A percentile compares a stretch with the other conserved stretches of the same genome.
Evolutionary conservation across 306 rosid species (phyloP).

Genomic region (Sicyos edulis): DNA sequence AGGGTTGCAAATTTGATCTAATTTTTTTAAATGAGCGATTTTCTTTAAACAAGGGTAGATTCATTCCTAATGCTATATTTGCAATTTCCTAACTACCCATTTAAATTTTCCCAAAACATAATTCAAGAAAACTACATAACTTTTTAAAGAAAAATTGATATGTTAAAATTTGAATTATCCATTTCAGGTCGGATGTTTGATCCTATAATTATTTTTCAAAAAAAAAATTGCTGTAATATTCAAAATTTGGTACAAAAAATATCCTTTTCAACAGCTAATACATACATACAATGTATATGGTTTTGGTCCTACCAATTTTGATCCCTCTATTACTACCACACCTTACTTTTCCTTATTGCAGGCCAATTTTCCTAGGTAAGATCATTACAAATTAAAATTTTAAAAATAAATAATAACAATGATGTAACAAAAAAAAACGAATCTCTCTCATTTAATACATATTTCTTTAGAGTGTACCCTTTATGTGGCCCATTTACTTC

Average conservation of each 20-base stretch:
- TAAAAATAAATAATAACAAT: too few species aligned
- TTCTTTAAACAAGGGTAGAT: neutral
- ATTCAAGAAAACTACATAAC: neutral
- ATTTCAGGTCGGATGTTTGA: too few species aligned
- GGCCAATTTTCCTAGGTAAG: neutral
- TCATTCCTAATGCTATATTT: neutral
- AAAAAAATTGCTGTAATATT: too few species aligned
- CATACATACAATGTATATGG: neutral
- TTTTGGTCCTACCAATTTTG: conserved; percentile 10
- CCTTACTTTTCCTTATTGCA: neutral
- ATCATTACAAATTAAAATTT: neutral
- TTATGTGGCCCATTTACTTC: neutral
- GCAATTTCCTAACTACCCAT: neutral
- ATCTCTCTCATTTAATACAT: neutral
- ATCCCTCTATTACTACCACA: conserved; percentile 1
- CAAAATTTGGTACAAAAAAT: neutral
- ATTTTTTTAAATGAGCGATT: neutral
- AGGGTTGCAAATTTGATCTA: neutral
- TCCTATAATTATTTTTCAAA: too few species aligned
- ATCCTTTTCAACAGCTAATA: neutral
- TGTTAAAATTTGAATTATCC: too few species aligned
- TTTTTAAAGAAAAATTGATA: too few species aligned
- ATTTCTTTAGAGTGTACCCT: neutral
- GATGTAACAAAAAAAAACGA: neutral
- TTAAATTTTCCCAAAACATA: neutral